A percentile compares a stretch with the other conserved stretches of the same genome.
These are phyloP conservation scores for Immersiella caudata DNA, from an alignment of 495 filamentous ascomycete genomes.

Conservation along the genomic window DNA sequence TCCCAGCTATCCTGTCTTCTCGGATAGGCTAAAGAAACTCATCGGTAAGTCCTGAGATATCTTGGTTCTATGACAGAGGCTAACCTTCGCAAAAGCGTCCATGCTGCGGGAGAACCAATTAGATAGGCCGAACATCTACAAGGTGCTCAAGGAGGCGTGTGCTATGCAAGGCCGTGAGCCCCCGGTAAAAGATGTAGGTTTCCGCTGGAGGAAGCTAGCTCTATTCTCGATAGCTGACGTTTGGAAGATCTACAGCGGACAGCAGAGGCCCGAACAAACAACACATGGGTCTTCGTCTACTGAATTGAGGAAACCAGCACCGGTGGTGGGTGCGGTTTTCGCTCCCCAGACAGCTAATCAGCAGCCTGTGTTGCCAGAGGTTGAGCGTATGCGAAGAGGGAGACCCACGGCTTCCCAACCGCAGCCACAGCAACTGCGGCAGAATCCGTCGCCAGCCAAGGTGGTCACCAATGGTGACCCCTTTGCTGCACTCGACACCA, in stretches of 20 bases:
- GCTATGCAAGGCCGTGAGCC: conserved; percentile 84
- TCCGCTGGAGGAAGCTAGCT: background rate
- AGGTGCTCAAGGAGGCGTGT: conserved; percentile 84
- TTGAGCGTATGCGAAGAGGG: conserved; percentile 92
- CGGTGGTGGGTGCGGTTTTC: conserved; percentile 69
- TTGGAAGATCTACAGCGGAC: conserved; percentile 77
- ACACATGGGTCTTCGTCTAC: conserved; percentile 28
- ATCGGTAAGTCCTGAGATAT: conserved; percentile 65
- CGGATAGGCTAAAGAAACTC: conserved; percentile 84
- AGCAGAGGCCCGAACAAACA: conserved; percentile 50
- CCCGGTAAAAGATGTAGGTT: conserved; percentile 87
- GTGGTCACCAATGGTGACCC: conserved; percentile 72
- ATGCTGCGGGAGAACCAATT: conserved; percentile 88
- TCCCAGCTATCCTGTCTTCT: conserved; percentile 84
- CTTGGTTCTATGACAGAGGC: conserved; percentile 23
- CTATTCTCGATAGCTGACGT: conserved; percentile 23
- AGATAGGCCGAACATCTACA: conserved; percentile 88
- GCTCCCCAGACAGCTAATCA: conserved; percentile 69
- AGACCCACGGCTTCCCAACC: conserved; percentile 61
- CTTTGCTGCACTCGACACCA: conserved; percentile 83
- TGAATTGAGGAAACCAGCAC: conserved; percentile 46
- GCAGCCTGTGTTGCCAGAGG: conserved; percentile 78
- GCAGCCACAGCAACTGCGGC: conserved; percentile 50
- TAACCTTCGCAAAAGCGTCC: conserved; percentile 61
- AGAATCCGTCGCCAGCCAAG: conserved; percentile 74